phyloP scores from a whole-genome alignment of 2,329 filamentous ascomycete genomes.

The Acephala macrosclerotiorum region DNA sequence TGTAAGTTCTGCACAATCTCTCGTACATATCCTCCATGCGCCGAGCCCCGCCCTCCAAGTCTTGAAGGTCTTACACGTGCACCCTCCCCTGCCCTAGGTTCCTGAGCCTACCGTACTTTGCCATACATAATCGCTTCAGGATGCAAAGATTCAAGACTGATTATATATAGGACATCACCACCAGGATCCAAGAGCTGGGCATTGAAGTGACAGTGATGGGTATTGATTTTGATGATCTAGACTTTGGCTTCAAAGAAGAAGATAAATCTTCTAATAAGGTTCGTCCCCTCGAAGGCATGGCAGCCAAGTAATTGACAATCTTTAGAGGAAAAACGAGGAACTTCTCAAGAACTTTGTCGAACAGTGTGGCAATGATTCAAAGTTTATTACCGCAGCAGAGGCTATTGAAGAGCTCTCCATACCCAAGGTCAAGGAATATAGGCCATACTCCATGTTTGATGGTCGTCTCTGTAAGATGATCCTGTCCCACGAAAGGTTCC shows the following conservation, averaged over 20 bases:
- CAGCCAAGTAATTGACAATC: neutral
- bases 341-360: conserved; percentile 71
- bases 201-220: conserved; percentile 88
- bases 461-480: conserved; percentile 65
- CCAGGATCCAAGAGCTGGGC: conserved; percentile 75
- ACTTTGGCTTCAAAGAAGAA: conserved; percentile 92
- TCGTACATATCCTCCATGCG: neutral
- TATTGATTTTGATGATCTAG: conserved; percentile 90
- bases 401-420: conserved; percentile 81
- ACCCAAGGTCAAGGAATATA: conserved; percentile 78
- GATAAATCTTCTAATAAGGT: conserved; percentile 78
- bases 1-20: neutral
- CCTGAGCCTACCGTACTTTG: neutral
- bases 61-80: neutral
- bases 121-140: neutral
- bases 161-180: conserved; percentile 64
- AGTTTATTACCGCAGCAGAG: conserved; percentile 85
- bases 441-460: conserved; percentile 80
- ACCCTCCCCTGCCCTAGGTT: neutral
- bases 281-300: conserved; percentile 7
- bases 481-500: conserved; percentile 8
- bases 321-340: conserved; percentile 73
- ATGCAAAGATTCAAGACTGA: conserved; percentile 1
- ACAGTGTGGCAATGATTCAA: conserved; percentile 66
- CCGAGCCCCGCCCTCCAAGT: neutral